Base-by-base conservation (phyloP, 73 alveolate species). In the Uronychia setigera region DNA sequence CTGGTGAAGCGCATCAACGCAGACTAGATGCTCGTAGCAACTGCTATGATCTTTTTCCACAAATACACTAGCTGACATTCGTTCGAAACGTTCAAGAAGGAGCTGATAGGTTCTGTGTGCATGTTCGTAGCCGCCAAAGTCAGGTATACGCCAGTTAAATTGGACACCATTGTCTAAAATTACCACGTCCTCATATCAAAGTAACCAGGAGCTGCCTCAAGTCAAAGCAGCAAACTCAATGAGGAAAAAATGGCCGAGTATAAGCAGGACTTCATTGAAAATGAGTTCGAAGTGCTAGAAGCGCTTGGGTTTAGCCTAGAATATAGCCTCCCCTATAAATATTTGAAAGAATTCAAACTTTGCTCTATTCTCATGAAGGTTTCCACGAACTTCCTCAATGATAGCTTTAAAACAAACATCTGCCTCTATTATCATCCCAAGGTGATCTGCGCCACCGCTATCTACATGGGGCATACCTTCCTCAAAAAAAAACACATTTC, bases 401-500 rank as follows among this genome's bases (percentile, higher is more conserved):
- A 94, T 75, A 79, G 95, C 58, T 94, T 83, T 78, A 92, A 83
- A 76, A 60, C 88, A 78, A 95, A 96, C 59, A 86, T 88, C 81
- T 88, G 91, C 84, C 93, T 94, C 84, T 94, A 84, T 86, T 94
- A 79, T 88, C 92, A 94, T 78, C 98, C 98, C 33, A 94, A 94
- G 84, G 84, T 82, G 9, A 92, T 94, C 76, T 88, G 95, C 31
- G 93, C 95, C 77, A 91, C 95, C 74, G 83, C 96, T 59, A 77
- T 94, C 58, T 58, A 87, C 32, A 74, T 80, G 84, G 88, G 87
- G 13, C 79, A 77, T 26, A 79, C 34, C 29, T 87, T 77, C 76
- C 89, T 87, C 14, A 87, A 26, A 76, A 80, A 87, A 46, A 31
- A 87, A 0, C 87, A 85, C 26, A 58, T 32, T 0, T 74, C 57